Percentiles rank a stretch among this genome's conserved stretches.
These are phyloP conservation scores for Periconia digitata DNA, from an alignment of 2,329 filamentous ascomycete genomes.

Conservation along the genomic window DNA sequence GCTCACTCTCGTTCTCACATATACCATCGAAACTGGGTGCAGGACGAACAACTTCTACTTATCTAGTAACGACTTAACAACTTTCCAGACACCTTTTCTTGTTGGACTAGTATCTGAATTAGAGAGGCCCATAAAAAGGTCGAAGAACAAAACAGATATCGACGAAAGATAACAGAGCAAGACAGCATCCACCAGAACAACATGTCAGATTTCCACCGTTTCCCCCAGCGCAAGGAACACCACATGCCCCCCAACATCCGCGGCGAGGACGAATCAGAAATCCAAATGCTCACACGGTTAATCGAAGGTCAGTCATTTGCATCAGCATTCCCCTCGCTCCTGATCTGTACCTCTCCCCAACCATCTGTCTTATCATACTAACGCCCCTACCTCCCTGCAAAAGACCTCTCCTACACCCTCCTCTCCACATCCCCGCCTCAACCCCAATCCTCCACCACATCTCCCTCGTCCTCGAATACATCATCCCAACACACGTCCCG, in stretches of 20 bases:
- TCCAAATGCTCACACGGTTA: conserved; percentile 11
- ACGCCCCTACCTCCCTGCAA: conserved; percentile 8
- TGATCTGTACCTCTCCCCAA: not conserved
- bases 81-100: too few species aligned
- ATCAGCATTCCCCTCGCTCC: not conserved
- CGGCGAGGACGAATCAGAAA: conserved; percentile 23
- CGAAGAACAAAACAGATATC: too few species aligned
- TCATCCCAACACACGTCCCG: not conserved
- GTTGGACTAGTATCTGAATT: too few species aligned
- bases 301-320: conserved; percentile 20
- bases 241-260: conserved; percentile 14
- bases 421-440: not conserved
- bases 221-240: not conserved
- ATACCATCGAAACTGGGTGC: too few species aligned
- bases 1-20: too few species aligned
- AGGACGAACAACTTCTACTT: too few species aligned
- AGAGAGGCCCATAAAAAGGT: too few species aligned
- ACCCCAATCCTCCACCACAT: not conserved
- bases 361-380: conserved; percentile 14
- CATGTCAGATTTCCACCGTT: too few species aligned
- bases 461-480: too few species aligned
- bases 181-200: too few species aligned
- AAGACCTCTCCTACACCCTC: not conserved
- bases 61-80: too few species aligned
- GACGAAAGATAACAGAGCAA: too few species aligned